Evolutionary conservation across 2,329 filamentous ascomycete species (phyloP).

Genomic region (Xylogone sp.): DNA sequence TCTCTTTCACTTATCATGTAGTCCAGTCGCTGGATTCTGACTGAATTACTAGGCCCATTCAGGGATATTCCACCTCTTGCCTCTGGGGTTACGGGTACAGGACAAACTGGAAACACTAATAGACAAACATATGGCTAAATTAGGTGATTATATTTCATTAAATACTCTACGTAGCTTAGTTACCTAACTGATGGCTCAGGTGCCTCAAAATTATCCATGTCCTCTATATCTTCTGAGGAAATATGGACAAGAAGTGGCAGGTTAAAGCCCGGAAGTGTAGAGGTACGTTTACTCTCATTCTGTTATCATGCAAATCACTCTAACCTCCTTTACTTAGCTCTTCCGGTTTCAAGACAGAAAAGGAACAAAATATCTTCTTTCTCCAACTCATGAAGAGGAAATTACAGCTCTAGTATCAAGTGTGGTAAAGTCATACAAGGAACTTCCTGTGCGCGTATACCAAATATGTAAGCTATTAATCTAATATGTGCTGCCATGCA

Average conservation of each 20-base stretch:
- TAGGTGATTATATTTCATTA: slow-evolving; percentile 50
- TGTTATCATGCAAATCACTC: not conserved
- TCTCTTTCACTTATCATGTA: slow-evolving; percentile 13
- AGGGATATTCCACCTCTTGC: slow-evolving; percentile 89
- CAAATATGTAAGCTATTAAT: slow-evolving; percentile 68
- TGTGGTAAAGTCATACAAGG: slow-evolving; percentile 76
- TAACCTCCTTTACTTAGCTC: slow-evolving; percentile 48
- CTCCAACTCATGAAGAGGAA: slow-evolving; percentile 95
- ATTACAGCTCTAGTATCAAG: slow-evolving; percentile 78
- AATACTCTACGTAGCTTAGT: not conserved
- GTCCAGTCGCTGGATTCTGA: slow-evolving; percentile 2
- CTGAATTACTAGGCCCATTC: slow-evolving; percentile 61
- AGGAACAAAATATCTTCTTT: slow-evolving; percentile 68
- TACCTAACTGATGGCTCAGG: slow-evolving; percentile 39
- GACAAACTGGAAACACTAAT: slow-evolving; percentile 82
- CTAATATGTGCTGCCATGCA: not conserved
- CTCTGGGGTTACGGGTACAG: slow-evolving; percentile 81
- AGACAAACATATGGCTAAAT: slow-evolving; percentile 79
- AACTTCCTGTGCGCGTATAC: slow-evolving; percentile 81
- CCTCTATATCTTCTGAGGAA: slow-evolving; percentile 78
- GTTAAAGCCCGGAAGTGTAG: slow-evolving; percentile 65
- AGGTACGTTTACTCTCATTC: slow-evolving; percentile 47
- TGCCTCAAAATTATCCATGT: slow-evolving; percentile 78
- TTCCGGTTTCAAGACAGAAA: slow-evolving; percentile 80
- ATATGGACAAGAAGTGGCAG: slow-evolving; percentile 85